Evolutionary conservation across 441 rosid species (phyloP), one percentile per base, ranked within the genome.

Genomic region (Erodium moschatum): DNA sequence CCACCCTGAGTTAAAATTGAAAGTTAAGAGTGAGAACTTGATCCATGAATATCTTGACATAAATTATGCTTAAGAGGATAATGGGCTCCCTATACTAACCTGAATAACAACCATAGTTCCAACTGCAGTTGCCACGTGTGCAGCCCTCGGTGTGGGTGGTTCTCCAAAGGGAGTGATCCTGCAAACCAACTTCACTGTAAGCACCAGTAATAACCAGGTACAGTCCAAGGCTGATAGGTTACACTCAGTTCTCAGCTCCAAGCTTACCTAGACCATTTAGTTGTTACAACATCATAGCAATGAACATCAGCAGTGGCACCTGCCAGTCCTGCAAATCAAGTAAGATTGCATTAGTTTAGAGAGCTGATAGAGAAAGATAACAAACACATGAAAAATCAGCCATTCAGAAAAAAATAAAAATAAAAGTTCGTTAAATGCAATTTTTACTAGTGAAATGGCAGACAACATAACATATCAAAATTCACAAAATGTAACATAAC

Each of bases 51-150:
- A 63, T n/a, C n/a, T n/a, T n/a, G 72, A 66, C 60, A 50, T 58
- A 58, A 56, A 18, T 66, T 27, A 70, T 52, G 5, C 31, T 67
- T 29, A 29, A 69, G 12, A 33, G 31, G 7, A 69, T 16, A 73
- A 70, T 11, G 2, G 20, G 6, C 48, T 20, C 21, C 56, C 35
- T 40, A 56, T 42, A 42, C 84, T 69, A 68, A 89, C 99, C 96
- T 94, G 98, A 82, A 94, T 86, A 74, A 94, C 98, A 15, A 94
- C 98, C 98, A 94, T 94, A 38, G 97, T 94, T 69, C 97, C 99
- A 70, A 94, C 99, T 4, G 97, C 97, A 75, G 96, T 86, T 15
- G 99, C 99, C 65, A 94, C 97, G 80, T 94, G 99, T 21, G 99
- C 97, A 72, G 99, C 99, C 84, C 99, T 88, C 24, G 99, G 97